Evolutionary conservation across 2,329 filamentous ascomycete genomes (phyloP).

Genomic region (Claviceps cyperi): DNA sequence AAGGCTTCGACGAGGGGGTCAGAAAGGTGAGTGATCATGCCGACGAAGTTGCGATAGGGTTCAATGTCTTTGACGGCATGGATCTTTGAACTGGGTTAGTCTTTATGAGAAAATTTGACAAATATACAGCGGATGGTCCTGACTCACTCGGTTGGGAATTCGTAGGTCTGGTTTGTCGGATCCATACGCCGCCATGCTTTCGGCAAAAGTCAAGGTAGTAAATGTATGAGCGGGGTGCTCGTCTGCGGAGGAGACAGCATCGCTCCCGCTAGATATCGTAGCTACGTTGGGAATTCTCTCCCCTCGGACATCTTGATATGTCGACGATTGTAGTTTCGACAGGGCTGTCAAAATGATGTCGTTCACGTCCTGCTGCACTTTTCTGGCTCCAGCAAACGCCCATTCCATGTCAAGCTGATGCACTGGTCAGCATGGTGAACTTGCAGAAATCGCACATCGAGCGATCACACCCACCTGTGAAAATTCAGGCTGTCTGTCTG

Average conservation of each 20-base stretch:
- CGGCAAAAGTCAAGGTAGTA: conserved; percentile 21
- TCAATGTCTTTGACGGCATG: conserved; percentile 44
- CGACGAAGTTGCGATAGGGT: conserved; percentile 45
- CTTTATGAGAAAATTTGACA: conserved; percentile 6
- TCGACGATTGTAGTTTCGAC: conserved; percentile 17
- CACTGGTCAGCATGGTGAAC: conserved; percentile 1
- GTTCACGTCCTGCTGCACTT: conserved; percentile 21
- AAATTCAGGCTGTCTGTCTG: conserved; percentile 92
- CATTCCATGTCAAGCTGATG: conserved; percentile 78
- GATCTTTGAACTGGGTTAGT: conserved; percentile 34
- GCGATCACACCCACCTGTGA: conserved; percentile 49
- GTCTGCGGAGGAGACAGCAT: conserved; percentile 2
- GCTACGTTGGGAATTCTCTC: conserved; percentile 19
- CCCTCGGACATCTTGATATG: conserved; percentile 49
- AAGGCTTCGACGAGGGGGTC: conserved; percentile 63
- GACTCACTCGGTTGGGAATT: conserved; percentile 47
- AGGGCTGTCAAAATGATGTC: conserved; percentile 20
- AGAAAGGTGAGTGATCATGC: conserved; percentile 57
- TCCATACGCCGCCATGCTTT: conserved; percentile 63
- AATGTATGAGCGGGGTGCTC: conserved; percentile 17
- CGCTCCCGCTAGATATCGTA: conserved; percentile 9
- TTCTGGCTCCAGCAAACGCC: conserved; percentile 54
- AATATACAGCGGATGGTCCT: neutral
- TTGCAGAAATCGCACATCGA: neutral
- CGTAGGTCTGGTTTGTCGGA: conserved; percentile 87